phyloP scores from a whole-genome alignment of 2,329 filamentous ascomycete species.

The Albifimbria verrucaria region DNA sequence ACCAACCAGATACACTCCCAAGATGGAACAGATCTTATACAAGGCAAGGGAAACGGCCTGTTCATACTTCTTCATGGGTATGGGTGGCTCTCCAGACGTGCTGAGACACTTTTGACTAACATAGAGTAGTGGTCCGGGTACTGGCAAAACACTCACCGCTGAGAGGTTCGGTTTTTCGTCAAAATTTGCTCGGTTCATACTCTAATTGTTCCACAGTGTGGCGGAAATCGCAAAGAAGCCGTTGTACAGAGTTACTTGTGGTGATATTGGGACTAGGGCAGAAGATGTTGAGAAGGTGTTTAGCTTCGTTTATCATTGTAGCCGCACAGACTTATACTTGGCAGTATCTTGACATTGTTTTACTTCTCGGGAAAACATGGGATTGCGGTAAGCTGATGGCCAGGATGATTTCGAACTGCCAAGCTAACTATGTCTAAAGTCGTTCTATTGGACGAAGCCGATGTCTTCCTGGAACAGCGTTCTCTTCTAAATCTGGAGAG shows the following conservation, averaged over 20 bases:
- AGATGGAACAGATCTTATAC: background rate
- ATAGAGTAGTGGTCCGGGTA: conserved; percentile 22
- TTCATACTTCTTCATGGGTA: conserved; percentile 23
- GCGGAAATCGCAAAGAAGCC: conserved; percentile 10
- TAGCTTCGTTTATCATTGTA: too few species aligned
- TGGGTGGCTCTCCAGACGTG: too few species aligned
- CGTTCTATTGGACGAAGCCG: too few species aligned
- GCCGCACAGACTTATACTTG: too few species aligned
- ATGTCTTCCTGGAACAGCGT: conserved; percentile 16
- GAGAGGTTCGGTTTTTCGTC: background rate
- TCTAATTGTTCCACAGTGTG: conserved; percentile 4
- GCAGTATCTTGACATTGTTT: conserved; percentile 6
- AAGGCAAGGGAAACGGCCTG: conserved; percentile 17
- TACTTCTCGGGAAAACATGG: conserved; percentile 15
- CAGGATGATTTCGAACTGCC: background rate
- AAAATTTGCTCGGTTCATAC: background rate
- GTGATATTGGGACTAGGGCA: conserved; percentile 14
- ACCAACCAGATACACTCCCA: background rate
- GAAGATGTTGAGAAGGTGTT: conserved; percentile 11
- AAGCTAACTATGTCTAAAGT: conserved; percentile 7
- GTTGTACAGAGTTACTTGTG: conserved; percentile 14
- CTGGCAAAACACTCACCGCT: conserved; percentile 23
- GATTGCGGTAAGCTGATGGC: conserved; percentile 1
- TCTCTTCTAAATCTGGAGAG: conserved; percentile 10
- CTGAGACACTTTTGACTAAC: too few species aligned